Evolutionary conservation across 768 basidiomycete species (phyloP), one percentile per base, ranked within the genome.

Genomic region (Amanita rubescens): DNA sequence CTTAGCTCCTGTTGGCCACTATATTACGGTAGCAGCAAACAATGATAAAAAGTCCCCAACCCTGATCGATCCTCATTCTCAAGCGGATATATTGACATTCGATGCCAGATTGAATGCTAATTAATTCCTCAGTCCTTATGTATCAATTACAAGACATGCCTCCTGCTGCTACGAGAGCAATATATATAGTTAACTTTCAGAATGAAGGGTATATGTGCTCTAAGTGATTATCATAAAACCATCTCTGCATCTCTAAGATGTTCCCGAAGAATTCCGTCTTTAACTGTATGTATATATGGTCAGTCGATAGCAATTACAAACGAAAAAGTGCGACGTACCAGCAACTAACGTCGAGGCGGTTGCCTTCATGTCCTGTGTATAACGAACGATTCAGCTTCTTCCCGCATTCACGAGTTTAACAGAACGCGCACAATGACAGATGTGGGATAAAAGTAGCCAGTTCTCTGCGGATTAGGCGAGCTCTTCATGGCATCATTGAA

Each of bases 361-460:
- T 3, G 77, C 75, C 57, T 71, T 74, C 4, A 79, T 82, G 58
- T 84, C 80, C 80, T 83, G 54, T 19, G 11, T 17, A 35, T 17
- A 12, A 35, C 42, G 10, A 41, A 19, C 47, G 9, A 51, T 43
- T 27, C 43, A 25, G 11, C 42, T 27, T 41, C 11, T 14, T 33
- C 41, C 2, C 22, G 17, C 15, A 10, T 10, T 15, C 37, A 12
- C 15, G 30, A 42, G 51, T 19, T 22, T 44, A 35, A 24, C 15
- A 3, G 52, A 47, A 22, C 34, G 74, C 78, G 54, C 61, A 84
- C 83, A 35, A 78, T 77, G 6, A 81, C 81, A 33, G 79, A 78
- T 0, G 84, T 85, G 3, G 78, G 60, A 65, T 82, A 82, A 35
- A 77, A 74, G 64, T 84, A 84, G 58, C 76, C 78, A 10, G 68